Evolutionary conservation across 257 asterid genomes (phyloP).

Genomic region (Solanum pimpinellifolium): DNA sequence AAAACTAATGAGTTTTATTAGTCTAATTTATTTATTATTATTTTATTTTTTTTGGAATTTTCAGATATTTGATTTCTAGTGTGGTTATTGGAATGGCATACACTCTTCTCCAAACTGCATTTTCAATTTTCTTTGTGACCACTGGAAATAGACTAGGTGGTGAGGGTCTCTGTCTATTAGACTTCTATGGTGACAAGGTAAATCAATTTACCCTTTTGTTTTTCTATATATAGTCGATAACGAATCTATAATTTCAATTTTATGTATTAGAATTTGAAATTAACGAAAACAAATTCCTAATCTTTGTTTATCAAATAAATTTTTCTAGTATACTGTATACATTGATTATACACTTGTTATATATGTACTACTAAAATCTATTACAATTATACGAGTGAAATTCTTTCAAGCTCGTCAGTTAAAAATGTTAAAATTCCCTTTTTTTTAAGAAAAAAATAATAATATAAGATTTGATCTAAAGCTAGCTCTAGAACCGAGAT

Average conservation of each 20-base stretch:
- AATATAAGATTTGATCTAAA: not conserved
- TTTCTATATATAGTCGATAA: not conserved
- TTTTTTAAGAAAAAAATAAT: no score
- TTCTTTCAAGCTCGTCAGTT: not conserved
- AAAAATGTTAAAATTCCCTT: no score
- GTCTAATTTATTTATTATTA: not conserved
- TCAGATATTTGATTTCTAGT: constrained; percentile 34
- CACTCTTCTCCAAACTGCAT: constrained; percentile 30
- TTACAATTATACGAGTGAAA: not conserved
- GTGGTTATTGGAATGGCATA: constrained; percentile 29
- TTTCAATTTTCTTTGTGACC: constrained; percentile 22
- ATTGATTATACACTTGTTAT: not conserved
- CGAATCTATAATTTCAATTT: not conserved
- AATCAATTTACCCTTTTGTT: not conserved
- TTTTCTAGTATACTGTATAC: not conserved
- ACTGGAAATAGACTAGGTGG: constrained; percentile 43
- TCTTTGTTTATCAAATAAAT: not conserved
- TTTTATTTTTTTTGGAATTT: not conserved
- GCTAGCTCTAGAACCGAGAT: not conserved
- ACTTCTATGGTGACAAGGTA: constrained; percentile 43
- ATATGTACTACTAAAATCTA: not conserved
- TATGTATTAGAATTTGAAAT: not conserved
- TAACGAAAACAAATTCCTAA: not conserved
- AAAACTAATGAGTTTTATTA: not conserved
- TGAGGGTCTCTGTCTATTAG: constrained; percentile 13